Conservation (phyloP, 164 flowering plant genomes). For the Aristolochia californica region DNA sequence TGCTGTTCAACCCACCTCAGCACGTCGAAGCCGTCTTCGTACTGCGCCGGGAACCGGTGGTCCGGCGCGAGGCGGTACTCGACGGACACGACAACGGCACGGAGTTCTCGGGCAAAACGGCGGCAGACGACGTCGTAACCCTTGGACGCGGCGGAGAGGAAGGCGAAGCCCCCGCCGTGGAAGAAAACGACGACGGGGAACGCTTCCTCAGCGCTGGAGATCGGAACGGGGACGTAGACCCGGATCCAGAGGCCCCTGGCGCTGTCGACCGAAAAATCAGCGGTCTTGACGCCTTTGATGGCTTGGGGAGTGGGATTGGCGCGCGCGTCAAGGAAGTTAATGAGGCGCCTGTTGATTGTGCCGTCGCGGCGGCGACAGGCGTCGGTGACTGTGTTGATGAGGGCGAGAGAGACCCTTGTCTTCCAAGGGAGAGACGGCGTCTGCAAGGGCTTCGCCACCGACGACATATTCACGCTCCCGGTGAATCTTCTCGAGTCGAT, state of each 20-base stretch:
- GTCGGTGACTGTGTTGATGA: slow-evolving; percentile 34
- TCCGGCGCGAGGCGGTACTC: slow-evolving; percentile 76
- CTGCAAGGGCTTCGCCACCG: not conserved
- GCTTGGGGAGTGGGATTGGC: slow-evolving; percentile 54
- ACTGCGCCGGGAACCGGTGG: slow-evolving; percentile 60
- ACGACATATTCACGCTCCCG: too few relatives aligned
- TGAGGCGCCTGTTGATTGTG: slow-evolving; percentile 74
- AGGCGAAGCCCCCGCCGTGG: slow-evolving; percentile 91
- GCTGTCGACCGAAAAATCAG: slow-evolving; percentile 56
- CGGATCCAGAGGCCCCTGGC: slow-evolving; percentile 39
- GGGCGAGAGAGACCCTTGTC: slow-evolving; percentile 31
- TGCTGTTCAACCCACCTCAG: slow-evolving; percentile 60
- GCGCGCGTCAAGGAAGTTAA: slow-evolving; percentile 69
- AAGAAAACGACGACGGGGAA: slow-evolving; percentile 72
- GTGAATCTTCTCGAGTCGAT: too few relatives aligned
- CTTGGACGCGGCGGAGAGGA: slow-evolving; percentile 69
- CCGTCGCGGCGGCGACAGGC: slow-evolving; percentile 68
- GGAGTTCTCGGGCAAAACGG: slow-evolving; percentile 45
- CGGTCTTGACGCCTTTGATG: slow-evolving; percentile 65
- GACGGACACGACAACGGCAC: slow-evolving; percentile 71
- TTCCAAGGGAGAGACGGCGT: not conserved
- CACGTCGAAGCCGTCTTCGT: slow-evolving; percentile 81
- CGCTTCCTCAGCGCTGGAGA: slow-evolving; percentile 13
- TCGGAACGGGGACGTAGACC: slow-evolving; percentile 42
- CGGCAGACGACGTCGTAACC: slow-evolving; percentile 73